Evolutionary conservation across 1,139 yeast genomes (phyloP).

Genomic region (Blastobotrys ciferrii): DNA sequence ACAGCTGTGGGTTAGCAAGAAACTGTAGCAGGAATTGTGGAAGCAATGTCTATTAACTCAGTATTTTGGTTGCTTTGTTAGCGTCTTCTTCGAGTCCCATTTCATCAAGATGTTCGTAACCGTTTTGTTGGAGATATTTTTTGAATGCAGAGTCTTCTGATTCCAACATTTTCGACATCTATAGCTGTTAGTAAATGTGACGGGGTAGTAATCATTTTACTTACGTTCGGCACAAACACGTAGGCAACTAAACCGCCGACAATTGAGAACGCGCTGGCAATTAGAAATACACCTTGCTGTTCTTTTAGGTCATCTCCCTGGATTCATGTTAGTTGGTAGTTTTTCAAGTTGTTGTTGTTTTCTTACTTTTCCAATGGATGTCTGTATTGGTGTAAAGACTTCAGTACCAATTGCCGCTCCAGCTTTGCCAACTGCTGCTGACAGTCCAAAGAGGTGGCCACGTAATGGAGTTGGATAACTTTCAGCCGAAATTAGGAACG

Average conservation of each 20-base stretch:
- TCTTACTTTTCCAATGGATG: slow-evolving; percentile 11
- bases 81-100: slow-evolving; percentile 3
- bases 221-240: slow-evolving; percentile 12
- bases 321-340: neutral
- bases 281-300: slow-evolving; percentile 16
- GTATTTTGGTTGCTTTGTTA: too few relatives aligned
- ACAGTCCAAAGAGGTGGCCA: slow-evolving; percentile 84
- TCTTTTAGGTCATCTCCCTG: slow-evolving; percentile 12
- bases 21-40: too few relatives aligned
- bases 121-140: neutral
- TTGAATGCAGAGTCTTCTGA: slow-evolving; percentile 2
- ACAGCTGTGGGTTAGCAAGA: too few relatives aligned
- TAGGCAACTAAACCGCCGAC: slow-evolving; percentile 14
- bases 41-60: too few relatives aligned
- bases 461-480: slow-evolving; percentile 84
- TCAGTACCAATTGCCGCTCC: slow-evolving; percentile 91
- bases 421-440: slow-evolving; percentile 85
- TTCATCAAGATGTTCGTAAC: neutral
- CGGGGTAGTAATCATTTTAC: neutral
- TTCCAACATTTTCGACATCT: slow-evolving; percentile 1
- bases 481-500: slow-evolving; percentile 81
- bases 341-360: neutral
- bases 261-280: slow-evolving; percentile 15
- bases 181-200: neutral
- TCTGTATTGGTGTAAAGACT: slow-evolving; percentile 48